Evolutionary conservation across 768 basidiomycete genomes (phyloP), one percentile per base, ranked within the genome.

Genomic region (Lactarius tabidus): DNA sequence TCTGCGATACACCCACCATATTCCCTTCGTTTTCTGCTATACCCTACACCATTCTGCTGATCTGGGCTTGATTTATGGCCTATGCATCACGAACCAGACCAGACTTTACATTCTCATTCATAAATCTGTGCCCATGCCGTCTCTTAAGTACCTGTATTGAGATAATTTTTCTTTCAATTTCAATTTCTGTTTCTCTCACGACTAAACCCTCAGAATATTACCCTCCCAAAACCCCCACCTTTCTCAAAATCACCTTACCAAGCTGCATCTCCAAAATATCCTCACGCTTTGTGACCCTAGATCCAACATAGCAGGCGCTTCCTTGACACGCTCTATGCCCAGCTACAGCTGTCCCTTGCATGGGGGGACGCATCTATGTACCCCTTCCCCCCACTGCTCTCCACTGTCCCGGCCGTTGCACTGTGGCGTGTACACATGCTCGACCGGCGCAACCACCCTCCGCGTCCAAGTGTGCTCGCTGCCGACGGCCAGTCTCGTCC

Each of bases 11-110:
- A 28, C 55, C n/a, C 52, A 62, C 54, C 60, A 56, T 54, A 45
- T 59, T 28, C 62, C 65, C 59, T 59, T 60, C 53, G 63, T 66
- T 72, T 52, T 26, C n/a, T 41, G 63, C 54, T 58, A 74, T 71
- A 67, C 70, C 63, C 59, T 62, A 67, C 72, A 67, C 61, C 71
- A 57, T 70, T 70, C 68, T 73, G 63, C 71, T 66, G 63, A 65
- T 59, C 69, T 57, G 57, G 61, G 58, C 63, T 41, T 53, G 57
- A 39, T 57, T 67, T 57, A 57, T 62, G 68, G 62, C 67, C 36
- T 53, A 3, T 58, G 60, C 67, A 57, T 64, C 60, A 69, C 53
- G 63, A 59, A 52, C 33, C 55, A 60, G 38, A 57, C 56, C 45
- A 56, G 31, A 57, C 48, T 38, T 6, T 56, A 61, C 45, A 65